These are phyloP conservation scores for Podaxis carcinomalis DNA, from an alignment of 768 basidiomycete genomes.

Conservation along the genomic window DNA sequence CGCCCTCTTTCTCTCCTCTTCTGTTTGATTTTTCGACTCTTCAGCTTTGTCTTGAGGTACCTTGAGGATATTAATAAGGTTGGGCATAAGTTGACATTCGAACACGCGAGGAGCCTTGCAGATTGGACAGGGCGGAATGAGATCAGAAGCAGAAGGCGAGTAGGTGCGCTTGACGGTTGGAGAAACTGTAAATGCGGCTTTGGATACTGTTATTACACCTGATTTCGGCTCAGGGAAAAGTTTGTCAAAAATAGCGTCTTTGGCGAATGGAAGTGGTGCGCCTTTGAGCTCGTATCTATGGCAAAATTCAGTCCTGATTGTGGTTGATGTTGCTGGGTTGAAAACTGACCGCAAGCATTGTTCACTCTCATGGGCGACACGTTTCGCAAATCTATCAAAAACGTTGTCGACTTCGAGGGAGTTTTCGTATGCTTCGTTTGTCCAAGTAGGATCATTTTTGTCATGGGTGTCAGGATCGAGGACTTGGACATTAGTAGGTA, in stretches of 20 bases:
- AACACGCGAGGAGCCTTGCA: constrained; percentile 74
- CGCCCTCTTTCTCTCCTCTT: constrained; percentile 65
- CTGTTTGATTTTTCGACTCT: constrained; percentile 38
- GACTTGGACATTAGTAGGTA: constrained; percentile 39
- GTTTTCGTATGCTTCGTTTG: constrained; percentile 76
- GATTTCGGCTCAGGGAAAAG: constrained; percentile 64
- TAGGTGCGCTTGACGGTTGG: constrained; percentile 49
- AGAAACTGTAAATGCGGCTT: constrained; percentile 54
- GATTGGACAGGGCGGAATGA: constrained; percentile 57
- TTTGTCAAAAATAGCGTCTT: constrained; percentile 62
- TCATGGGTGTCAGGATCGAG: constrained; percentile 38
- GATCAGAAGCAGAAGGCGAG: constrained; percentile 30
- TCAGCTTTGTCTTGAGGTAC: constrained; percentile 16
- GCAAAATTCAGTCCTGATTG: neutral
- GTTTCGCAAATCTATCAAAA: constrained; percentile 79
- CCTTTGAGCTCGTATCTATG: constrained; percentile 85
- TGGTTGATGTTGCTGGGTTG: neutral
- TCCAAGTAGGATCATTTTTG: constrained; percentile 52
- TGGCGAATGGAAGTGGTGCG: constrained; percentile 80
- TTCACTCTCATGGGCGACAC: constrained; percentile 65
- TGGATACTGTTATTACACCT: constrained; percentile 52
- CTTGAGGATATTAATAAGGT: constrained; percentile 76
- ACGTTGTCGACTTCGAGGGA: constrained; percentile 76
- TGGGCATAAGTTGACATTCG: constrained; percentile 94
- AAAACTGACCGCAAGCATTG: constrained; percentile 81